phyloP scores from a whole-genome alignment of 257 asterid species.

The Solanum lycopersicoides region DNA sequence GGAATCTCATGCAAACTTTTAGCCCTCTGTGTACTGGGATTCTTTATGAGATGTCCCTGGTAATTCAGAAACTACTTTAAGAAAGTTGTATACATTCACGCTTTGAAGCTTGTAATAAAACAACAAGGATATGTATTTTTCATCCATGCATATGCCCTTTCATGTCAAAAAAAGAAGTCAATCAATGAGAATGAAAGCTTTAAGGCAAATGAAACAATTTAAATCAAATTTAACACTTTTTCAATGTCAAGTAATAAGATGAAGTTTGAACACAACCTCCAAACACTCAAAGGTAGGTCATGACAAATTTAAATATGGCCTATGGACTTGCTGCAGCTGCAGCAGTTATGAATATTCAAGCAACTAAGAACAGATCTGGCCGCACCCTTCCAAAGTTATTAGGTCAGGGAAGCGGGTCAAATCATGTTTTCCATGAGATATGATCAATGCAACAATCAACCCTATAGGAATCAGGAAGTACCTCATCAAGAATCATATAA shows the following conservation, averaged over 20 bases:
- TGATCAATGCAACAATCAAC: not conserved
- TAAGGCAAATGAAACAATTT: not conserved
- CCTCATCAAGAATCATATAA: conserved; percentile 94
- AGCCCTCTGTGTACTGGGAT: conserved; percentile 97
- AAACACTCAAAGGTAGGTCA: not conserved
- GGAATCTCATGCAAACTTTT: conserved; percentile 91
- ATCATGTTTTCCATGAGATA: not conserved
- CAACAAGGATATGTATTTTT: not conserved
- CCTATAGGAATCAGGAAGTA: conserved; percentile 5
- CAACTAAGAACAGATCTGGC: not conserved
- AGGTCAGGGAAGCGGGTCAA: not conserved
- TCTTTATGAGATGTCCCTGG: conserved; percentile 95
- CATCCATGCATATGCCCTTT: not conserved
- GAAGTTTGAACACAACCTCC: not conserved
- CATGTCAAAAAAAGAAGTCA: not conserved
- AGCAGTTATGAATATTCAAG: not conserved
- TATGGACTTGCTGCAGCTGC: not conserved
- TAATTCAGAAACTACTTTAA: not conserved
- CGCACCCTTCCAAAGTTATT: not conserved
- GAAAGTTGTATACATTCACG: not conserved
- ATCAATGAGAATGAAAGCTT: not conserved
- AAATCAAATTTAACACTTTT: not conserved
- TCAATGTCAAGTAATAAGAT: not conserved
- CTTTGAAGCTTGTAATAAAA: not conserved
- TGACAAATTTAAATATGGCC: not conserved